Base-by-base conservation (phyloP, 192 early-diverging fungal species). In the Umbelopsis ramanniana region DNA sequence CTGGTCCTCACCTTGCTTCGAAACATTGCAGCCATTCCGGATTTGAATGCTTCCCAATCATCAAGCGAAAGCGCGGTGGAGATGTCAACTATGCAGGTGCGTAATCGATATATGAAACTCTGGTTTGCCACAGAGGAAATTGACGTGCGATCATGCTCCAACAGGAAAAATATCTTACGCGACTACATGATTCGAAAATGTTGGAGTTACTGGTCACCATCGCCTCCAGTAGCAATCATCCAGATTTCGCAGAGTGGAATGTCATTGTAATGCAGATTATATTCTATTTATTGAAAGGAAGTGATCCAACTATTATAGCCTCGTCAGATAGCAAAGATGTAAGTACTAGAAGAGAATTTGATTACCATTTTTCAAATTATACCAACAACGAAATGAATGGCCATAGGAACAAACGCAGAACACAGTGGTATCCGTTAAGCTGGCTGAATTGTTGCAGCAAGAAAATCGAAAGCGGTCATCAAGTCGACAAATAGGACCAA, bases 21-120 rank as follows among this genome's bases (percentile, higher is more conserved):
- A 29, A 97, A 97, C 74, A 74, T 95, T 46, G 84, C 93, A 17
- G 91, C 92, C 11, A 95, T 95, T 38, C 86, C 86, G 14, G 95
- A 97, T 72, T 74, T 86, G 6, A 84, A 89, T 50, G 79, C 83
- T 2, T 85, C 89, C 12, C 75, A 86, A 22, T 72, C 77, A n/a
- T 79, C 89, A 23, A 84, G 83, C 21, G 77, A 78, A 35, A 83
- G 91, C 60, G 74, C 83, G 29, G 78, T 89, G 46, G 60, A 86
- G 37, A 84, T 87, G 33, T 81, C 90, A 0, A 79, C 83, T 2
- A 81, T 93, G 35, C 94, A 96, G 85, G 89, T 88, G 75, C 66
- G 14, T 23, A 46, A 47, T 57, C 38, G 6, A 55, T 38, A 37
- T n/a, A 37, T 43, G 17, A 63, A 17, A 66, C 7, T 54, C 17